Evolutionary conservation across 179 eudicot genomes (phyloP).

Genomic region (Camellia oleifera): DNA sequence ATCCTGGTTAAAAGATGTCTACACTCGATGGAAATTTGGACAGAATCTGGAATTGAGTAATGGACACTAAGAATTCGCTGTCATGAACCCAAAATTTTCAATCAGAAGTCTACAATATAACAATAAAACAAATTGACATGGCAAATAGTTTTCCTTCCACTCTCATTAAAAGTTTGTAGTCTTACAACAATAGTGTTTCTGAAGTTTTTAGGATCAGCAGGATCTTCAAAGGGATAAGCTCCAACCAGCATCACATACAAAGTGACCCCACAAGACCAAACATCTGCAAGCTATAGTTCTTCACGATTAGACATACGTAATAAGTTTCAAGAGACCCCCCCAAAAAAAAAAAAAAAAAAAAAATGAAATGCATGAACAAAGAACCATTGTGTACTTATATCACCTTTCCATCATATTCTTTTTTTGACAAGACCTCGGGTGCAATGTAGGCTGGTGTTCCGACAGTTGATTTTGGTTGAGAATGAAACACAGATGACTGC

Average conservation of each 20-base stretch:
- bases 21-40: constrained; percentile 52
- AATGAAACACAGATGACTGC: constrained; percentile 67
- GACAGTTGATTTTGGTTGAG: constrained; percentile 86
- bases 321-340: background rate
- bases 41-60: constrained; percentile 48
- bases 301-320: constrained; percentile 18
- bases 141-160: background rate
- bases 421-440: constrained; percentile 76
- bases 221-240: constrained; percentile 85
- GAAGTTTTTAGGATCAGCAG: constrained; percentile 65
- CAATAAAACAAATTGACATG: background rate
- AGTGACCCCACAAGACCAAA: constrained; percentile 95
- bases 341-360: background rate
- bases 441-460: constrained; percentile 94
- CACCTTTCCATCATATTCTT: constrained; percentile 90
- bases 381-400: background rate
- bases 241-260: constrained; percentile 83
- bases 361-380: background rate
- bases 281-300: constrained; percentile 71
- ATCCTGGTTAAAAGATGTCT: constrained; percentile 62
- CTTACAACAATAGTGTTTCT: constrained; percentile 51
- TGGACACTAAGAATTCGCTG: constrained; percentile 63
- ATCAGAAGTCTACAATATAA: background rate
- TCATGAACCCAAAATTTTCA: background rate
- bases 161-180: background rate